Evolutionary conservation across 2,329 filamentous ascomycete genomes (phyloP), one percentile per base, ranked within the genome.

Genomic region (Alternaria gansuensis): DNA sequence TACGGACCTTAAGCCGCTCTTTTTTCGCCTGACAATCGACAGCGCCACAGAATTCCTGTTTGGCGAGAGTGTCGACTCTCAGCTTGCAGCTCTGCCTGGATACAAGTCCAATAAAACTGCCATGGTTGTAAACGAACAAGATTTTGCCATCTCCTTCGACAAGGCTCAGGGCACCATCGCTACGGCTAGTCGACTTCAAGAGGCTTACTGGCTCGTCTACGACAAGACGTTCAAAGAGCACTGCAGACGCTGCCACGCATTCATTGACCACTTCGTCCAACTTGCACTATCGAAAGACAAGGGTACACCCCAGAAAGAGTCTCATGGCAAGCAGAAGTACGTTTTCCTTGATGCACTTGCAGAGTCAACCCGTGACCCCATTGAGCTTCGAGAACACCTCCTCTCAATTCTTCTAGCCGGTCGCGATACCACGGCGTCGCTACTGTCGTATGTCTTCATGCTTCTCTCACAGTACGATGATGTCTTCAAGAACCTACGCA

Each of bases 271-370:
- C 43, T 71, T 69, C 51, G 68, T 74, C 5, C 48, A 69, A 3
- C 55, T 62, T 17, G 70, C 71, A 14, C 54, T 72, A 2, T 62
- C 56, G 5, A 66, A 70, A 41, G 60, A 65, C 44, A 67, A 66
- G 51, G 51, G 31, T 2, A 24, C 51, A 21, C 50, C 41, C 10
- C 45, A 62, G 36, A 50, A 52, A 3, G 77, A 13, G 3, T 53
- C 57, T 2, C 34, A 34, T 14, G 67, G 62, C 24, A 72, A 73
- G 45, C 59, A 63, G 46, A 70, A 66, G 51, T 93, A 94, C 75
- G 94, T 90, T 3, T 96, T 97, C 80, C 83, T 97, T 14, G 90
- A 96, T 76, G 90, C 91, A 24, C 84, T 97, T 1, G 91, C 90
- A 41, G 83, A 85, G 49, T 92, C 90, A 76, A 96, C 92, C 0